Base-by-base conservation (phyloP, 2,329 filamentous ascomycete genomes). In the Aspergillus sp. region DNA sequence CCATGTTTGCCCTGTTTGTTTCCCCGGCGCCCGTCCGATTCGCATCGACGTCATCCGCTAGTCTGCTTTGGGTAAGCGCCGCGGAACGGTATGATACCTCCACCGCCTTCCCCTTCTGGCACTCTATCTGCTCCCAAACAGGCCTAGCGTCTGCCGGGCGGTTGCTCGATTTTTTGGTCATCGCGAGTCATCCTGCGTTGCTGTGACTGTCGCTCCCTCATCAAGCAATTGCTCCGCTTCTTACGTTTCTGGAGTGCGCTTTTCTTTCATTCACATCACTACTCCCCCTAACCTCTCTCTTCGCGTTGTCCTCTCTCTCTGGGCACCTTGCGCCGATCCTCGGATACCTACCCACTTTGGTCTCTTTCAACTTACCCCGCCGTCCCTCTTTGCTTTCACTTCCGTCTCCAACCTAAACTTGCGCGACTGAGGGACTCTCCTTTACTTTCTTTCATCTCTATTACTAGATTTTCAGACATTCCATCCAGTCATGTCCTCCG, bases 401-500 rank as follows among this genome's bases (percentile, higher is more conserved):
- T 47, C 26, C 26, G 26, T 29, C 26, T 29, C 26, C 26, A 29
- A 29, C 26, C 26, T 29, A 7, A 29, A 7, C 16, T 20, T 52
- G 18, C 22, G 54, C 54, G 49, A 49, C 20, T 45, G 14, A 26
- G 36, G 14, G 36, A 6, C 14, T 42, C 36, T 36, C 12, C 36
- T 42, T 51, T 58, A 39, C 39, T 56, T 47, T 52, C 31, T 26
- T 54, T 22, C 18, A 26, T 16, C 36, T 49, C 32, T 54, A 54
- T 42, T 42, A 29, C 7, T 51, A 42, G n/a, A 47, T 26, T 46
- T n/a, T 36, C 42, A 16, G 49, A 18, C 14, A 20, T 46, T 20
- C 31, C 53, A 67, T 49, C 29, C 53, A n/a, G 66, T 49, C 14
- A 80, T 80, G 78, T 71, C 78, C 18, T 72, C 75, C 20, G 76